Base-by-base conservation (phyloP, 495 filamentous ascomycete genomes). In the Bacidia gigantensis region DNA sequence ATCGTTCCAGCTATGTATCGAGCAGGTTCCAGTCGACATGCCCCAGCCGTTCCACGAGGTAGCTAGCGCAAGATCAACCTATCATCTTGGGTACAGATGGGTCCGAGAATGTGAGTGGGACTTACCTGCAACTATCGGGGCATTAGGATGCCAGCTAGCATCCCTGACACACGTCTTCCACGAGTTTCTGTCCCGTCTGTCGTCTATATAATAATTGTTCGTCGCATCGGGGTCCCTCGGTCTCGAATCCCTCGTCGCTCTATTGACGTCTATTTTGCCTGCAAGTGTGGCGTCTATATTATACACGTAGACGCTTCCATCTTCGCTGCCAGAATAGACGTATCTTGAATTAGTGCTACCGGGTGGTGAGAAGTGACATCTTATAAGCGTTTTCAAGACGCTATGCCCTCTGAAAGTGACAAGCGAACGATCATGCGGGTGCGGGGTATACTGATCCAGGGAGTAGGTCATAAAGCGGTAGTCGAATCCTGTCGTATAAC, bases 301-400 rank as follows among this genome's bases (percentile, higher is more conserved):
- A 72, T 86, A 98, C 45, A 98, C 77, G 53, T 87, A 89, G 1
- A 95, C 84, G 46, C 79, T 81, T 38, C 92, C 92, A 60, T 97
- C 87, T 48, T 84, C 78, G 58, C 84, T 89, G 2, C 92, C 92
- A 18, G 80, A 82, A 65, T 95, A 98, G 18, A 98, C 86, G 62
- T 96, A 98, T 59, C 87, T 78, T 17, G 86, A 89, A 61, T 95
- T 82, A 14, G 89, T 90, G 66, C 86, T 92, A 11, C 73, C 79
- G 0, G 87, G 83, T 7, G 92, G 92, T 45, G 87, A 92, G 71
- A 98, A 98, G 64, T 97, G 92, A 59, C 92, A 98, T 29, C 92
- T 75, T 51, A 97, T 96, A 48, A 98, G 65, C 1, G 92, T 98
- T 52, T 86, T 82, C 50, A 89, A 73, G 9, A 98, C 87, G 23